These are phyloP conservation scores for Ophiostoma angusticollis DNA, from an alignment of 2,329 filamentous ascomycete genomes.

Conservation along the genomic window DNA sequence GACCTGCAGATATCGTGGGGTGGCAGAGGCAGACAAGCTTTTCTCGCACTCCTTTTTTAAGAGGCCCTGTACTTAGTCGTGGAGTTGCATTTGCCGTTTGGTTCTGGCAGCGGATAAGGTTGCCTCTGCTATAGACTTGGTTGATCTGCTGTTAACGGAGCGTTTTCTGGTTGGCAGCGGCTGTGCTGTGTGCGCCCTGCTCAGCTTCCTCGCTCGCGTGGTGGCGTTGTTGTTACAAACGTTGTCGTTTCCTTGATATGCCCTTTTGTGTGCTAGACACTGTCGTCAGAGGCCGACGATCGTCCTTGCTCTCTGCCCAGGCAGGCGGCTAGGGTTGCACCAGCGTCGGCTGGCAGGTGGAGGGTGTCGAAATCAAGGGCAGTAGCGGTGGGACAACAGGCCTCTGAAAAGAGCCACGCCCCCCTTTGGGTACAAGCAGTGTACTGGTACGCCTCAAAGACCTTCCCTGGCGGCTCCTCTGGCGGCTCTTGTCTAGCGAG, in stretches of 20 bases:
- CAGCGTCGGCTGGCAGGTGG: too few species aligned
- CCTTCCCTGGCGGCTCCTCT: too few species aligned
- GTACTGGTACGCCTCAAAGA: constrained; percentile 11
- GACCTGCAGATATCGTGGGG: constrained; percentile 5
- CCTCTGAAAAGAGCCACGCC: not conserved
- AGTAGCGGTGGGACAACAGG: too few species aligned
- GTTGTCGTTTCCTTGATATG: not conserved
- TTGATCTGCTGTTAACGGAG: too few species aligned
- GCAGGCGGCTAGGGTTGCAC: constrained; percentile 9
- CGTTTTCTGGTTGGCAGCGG: too few species aligned
- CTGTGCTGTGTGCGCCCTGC: not conserved
- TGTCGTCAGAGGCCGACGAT: not conserved
- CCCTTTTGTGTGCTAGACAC: not conserved
- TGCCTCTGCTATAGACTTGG: too few species aligned
- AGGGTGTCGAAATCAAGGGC: too few species aligned
- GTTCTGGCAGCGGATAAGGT: not conserved
- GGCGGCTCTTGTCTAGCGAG: not conserved
- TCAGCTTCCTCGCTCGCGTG: not conserved
- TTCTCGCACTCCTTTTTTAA: too few species aligned
- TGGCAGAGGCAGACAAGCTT: not conserved
- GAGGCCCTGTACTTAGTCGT: constrained; percentile 4
- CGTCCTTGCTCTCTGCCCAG: constrained; percentile 6
- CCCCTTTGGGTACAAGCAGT: constrained; percentile 3
- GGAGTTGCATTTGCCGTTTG: constrained; percentile 5
- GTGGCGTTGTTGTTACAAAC: not conserved